phyloP scores from a whole-genome alignment of 2,329 filamentous ascomycete species.

The Amauroascus niger region DNA sequence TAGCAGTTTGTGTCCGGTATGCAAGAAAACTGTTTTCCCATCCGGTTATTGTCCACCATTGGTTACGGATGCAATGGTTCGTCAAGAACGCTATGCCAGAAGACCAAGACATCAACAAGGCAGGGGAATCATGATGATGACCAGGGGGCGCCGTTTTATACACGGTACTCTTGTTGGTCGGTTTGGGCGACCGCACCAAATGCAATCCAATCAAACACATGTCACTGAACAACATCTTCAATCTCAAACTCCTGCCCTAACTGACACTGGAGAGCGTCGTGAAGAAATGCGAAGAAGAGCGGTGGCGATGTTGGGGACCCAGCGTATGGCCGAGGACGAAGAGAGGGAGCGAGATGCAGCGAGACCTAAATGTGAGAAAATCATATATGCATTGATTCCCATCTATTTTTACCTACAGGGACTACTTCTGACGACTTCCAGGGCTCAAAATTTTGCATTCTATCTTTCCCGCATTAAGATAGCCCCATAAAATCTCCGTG shows the following conservation, averaged over 20 bases:
- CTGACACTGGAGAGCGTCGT: slow-evolving; percentile 1
- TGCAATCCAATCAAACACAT: not conserved
- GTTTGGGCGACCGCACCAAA: not conserved
- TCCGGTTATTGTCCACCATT: slow-evolving; percentile 52
- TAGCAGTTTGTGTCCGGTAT: slow-evolving; percentile 82
- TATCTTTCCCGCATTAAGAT: slow-evolving; percentile 15
- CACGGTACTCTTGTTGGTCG: not conserved
- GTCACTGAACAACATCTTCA: slow-evolving; percentile 1
- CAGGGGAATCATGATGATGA: not conserved
- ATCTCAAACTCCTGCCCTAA: not conserved
- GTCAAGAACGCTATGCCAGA: slow-evolving; percentile 55
- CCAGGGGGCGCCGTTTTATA: not conserved
- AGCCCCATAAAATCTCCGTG: not conserved
- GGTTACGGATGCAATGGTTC: slow-evolving; percentile 79
- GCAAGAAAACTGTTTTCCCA: slow-evolving; percentile 75
- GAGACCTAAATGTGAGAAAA: slow-evolving; percentile 19
- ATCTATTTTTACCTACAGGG: not conserved
- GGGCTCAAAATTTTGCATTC: slow-evolving; percentile 15
- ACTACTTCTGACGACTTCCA: slow-evolving; percentile 3
- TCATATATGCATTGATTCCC: not conserved
- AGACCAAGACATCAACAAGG: not conserved
- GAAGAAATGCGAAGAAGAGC: slow-evolving; percentile 17
- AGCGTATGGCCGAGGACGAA: slow-evolving; percentile 16
- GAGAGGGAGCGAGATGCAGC: slow-evolving; percentile 17
- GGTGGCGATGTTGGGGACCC: slow-evolving; percentile 15